These are phyloP conservation scores for Suhomyces pyralidae DNA, from an alignment of 805 yeast species.

Conservation along the genomic window DNA sequence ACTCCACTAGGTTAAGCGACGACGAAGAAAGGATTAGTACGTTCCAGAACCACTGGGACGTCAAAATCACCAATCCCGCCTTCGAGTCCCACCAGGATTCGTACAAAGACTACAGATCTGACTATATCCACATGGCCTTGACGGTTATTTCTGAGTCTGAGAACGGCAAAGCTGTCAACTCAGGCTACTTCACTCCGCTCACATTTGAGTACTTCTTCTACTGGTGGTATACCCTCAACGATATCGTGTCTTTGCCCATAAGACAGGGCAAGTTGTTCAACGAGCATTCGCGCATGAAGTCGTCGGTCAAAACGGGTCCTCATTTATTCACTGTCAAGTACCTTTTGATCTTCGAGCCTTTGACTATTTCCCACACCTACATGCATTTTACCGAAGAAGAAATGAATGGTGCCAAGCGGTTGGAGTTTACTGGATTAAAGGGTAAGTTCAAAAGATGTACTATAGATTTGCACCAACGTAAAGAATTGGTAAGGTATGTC, in stretches of 20 bases:
- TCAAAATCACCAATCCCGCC: constrained; percentile 56
- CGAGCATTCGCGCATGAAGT: constrained; percentile 12
- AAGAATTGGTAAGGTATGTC: constrained; percentile 33
- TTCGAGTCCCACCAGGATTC: constrained; percentile 69
- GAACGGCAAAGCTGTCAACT: constrained; percentile 30
- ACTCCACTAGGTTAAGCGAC: constrained; percentile 27
- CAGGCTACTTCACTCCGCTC: constrained; percentile 38
- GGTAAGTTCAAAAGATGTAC: constrained; percentile 31
- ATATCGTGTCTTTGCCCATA: constrained; percentile 33
- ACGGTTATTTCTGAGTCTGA: constrained; percentile 34
- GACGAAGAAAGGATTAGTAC: constrained; percentile 43
- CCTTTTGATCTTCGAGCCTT: constrained; percentile 38
- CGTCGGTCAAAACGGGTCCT: constrained; percentile 35
- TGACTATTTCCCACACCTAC: constrained; percentile 36
- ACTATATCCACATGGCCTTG: constrained; percentile 62
- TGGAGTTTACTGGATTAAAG: constrained; percentile 39
- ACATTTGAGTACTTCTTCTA: constrained; percentile 36
- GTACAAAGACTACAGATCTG: constrained; percentile 73
- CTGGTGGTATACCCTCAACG: constrained; percentile 42
- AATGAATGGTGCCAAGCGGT: constrained; percentile 18
- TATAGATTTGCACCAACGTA: constrained; percentile 41
- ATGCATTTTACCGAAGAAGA: constrained; percentile 25
- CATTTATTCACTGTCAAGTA: constrained; percentile 43
- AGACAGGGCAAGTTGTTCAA: constrained; percentile 34
- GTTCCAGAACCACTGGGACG: constrained; percentile 62